Evolutionary conservation across 805 yeast species (phyloP), one percentile per base, ranked within the genome.

Genomic region (Monosporozyma siamensis): DNA sequence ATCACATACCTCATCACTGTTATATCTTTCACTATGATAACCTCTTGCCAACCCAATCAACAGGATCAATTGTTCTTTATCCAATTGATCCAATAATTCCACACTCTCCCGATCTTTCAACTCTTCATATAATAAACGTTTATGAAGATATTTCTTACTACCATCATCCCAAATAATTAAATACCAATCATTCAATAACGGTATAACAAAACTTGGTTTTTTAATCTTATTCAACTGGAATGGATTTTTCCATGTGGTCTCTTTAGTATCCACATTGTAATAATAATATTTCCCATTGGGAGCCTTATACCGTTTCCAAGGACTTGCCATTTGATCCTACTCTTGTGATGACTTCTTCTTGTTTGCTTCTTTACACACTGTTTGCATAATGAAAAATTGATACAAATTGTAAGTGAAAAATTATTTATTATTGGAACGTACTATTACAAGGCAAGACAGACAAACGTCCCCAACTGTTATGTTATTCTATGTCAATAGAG

Each of bases 111-210:
- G 56, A 39, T 63, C 65, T 1, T 65, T 63, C 6, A 69, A 57
- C 18, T 46, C 42, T 12, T 6, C 11, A 12, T 1, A 71, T 31
- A 43, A 45, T 7, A 53, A 47, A 2, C 32, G 43, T 1, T 24
- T 30, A 48, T 71, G 63, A 44, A 65, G 53, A 37, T 64, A 72
- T 52, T 66, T 72, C 44, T 71, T 67, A 3, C 63, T 43, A 0
- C 78, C 79, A 7, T 60, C 54, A 18, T 58, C 55, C 12, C 69
- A 59, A 18, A 74, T 57, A 1, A 72, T 62, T n/a, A 74, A 44
- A 3, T 44, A 29, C 78, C 78, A 75, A 4, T 56, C 60, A 17
- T 63, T 54, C 1, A 43, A 20, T 24, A 58, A 44, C 5, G 52
- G 50, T 7, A 56, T 31, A 3, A 43, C 50, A 40, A 48, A 53